Evolutionary conservation across 2,329 filamentous ascomycete species (phyloP).

Genomic region (Cytospora schulzeri): DNA sequence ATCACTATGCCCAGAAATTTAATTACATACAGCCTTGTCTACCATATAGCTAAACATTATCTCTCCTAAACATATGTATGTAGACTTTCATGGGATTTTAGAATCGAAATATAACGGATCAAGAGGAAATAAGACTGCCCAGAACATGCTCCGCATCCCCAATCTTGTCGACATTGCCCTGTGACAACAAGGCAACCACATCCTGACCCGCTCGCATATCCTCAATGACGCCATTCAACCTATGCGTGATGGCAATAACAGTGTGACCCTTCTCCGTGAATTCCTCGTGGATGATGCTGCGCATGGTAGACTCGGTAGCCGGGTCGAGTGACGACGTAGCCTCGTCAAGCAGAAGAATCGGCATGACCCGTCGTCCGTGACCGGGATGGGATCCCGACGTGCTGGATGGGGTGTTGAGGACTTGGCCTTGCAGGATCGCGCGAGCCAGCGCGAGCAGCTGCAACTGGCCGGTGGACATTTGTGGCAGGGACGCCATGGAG

Average conservation of each 20-base stretch:
- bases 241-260: not conserved
- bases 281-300: not conserved
- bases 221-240: not conserved
- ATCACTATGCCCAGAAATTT: no score
- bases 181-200: not conserved
- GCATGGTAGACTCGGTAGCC: not conserved
- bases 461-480: not conserved
- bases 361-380: not conserved
- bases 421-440: not conserved
- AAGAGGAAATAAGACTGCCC: not conserved
- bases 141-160: not conserved
- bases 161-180: not conserved
- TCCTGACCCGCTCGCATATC: not conserved
- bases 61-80: no score
- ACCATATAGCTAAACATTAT: no score
- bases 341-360: not conserved
- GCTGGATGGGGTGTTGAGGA: not conserved
- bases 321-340: not conserved
- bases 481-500: not conserved
- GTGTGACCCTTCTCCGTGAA: not conserved
- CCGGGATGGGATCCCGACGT: no score
- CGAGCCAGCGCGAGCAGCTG: not conserved
- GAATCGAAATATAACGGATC: no score
- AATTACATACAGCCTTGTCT: no score
- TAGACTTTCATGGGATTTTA: no score